Evolutionary conservation across 2,329 filamentous ascomycete genomes (phyloP), one percentile per base, ranked within the genome.

Genomic region (Peltaster fructicola): DNA sequence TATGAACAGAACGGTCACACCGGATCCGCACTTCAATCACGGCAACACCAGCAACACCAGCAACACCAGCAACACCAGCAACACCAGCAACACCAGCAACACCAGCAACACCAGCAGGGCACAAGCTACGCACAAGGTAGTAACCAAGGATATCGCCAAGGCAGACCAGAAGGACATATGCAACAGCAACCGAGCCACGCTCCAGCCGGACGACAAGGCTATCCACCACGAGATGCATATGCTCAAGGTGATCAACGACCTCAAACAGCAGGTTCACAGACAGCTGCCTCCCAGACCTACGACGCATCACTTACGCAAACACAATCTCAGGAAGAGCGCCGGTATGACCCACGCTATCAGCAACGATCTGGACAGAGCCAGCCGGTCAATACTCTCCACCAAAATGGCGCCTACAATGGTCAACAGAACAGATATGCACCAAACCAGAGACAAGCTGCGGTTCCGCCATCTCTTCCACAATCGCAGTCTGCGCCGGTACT

Each of bases 311-410:
- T 4, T 17, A 17, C 15, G 15, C 22, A 15, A 13, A 12, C 10
- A 17, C 26, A 32, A 20, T 14, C 20, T n/a, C 10, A 10, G 15
- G 13, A 26, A 17, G 25, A 26, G 17, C 27, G 22, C 13, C 31
- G 26, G 41, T 27, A 34, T 33, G 36, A 44, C 16, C 30, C 24
- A 14, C 27, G 24, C 14, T 29, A 30, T 15, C 28, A 31, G 13
- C 30, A 34, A 15, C 18, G 25, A 23, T 24, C 27, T 8, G 24
- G 26, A n/a, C 12, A 25, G 30, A 18, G 15, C 10, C 14, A 25
- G 15, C 3, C 25, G 21, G 15, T 13, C 25, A 23, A 7, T 22
- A 22, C 11, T 15, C 17, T 16, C 26, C 10, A 10, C 20, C 18
- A 14, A 17, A 23, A 9, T 17, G 19, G 7, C 28, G 20, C 20